Conservation (phyloP, 2,329 filamentous ascomycete genomes). For the Diaporthe capsici region DNA sequence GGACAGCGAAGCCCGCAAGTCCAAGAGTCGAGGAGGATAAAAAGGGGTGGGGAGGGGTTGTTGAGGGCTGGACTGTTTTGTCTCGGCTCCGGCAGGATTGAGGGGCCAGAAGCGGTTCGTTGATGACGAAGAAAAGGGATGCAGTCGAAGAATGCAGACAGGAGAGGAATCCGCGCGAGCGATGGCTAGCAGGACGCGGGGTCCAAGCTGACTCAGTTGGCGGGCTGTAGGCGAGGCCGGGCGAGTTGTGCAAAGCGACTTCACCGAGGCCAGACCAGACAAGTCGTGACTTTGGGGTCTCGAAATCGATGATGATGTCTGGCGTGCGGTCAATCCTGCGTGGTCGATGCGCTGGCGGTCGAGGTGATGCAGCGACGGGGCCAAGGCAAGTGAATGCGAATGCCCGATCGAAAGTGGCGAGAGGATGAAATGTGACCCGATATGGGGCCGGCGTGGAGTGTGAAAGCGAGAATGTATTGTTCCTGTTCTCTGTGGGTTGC, state of each 20-base stretch:
- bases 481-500: conserved; percentile 29
- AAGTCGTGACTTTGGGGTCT: background rate
- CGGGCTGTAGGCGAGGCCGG: conserved; percentile 25
- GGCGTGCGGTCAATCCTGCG: background rate
- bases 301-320: background rate
- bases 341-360: conserved; percentile 12
- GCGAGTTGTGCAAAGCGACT: conserved; percentile 34
- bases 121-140: conserved; percentile 39
- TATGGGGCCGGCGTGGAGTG: conserved; percentile 30
- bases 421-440: conserved; percentile 34
- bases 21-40: conserved; percentile 24
- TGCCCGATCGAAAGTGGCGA: conserved; percentile 23
- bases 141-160: conserved; percentile 40
- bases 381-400: conserved; percentile 20
- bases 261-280: conserved; percentile 22
- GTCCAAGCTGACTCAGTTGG: conserved; percentile 42
- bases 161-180: conserved; percentile 37
- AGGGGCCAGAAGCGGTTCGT: conserved; percentile 33
- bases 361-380: conserved; percentile 6
- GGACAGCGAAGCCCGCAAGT: conserved; percentile 21
- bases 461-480: conserved; percentile 33
- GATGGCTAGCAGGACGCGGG: conserved; percentile 40
- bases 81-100: conserved; percentile 27
- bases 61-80: conserved; percentile 3
- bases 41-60: conserved; percentile 24